Base-by-base conservation (phyloP, 1,284 basidiomycete genomes). In the Chiua sp. region DNA sequence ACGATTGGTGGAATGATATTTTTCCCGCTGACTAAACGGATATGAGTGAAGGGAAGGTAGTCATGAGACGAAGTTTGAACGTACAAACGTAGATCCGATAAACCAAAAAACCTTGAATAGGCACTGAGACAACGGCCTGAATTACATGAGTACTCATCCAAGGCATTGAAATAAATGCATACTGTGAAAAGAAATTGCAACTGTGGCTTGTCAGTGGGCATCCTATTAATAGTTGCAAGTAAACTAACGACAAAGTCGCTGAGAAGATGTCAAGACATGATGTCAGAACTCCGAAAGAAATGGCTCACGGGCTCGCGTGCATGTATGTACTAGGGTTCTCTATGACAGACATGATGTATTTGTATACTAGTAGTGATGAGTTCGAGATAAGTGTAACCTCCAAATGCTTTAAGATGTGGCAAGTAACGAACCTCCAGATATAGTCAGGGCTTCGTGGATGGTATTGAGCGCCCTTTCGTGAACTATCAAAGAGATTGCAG, bases 401-500 rank as follows among this genome's bases (percentile, higher is more conserved):
- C 50, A n/a, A 18, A n/a, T n/a, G n/a, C n/a, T n/a, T n/a, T 10
- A 32, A 4, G n/a, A 7, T 11, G 15, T 35, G 32, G 30, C 42
- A 8, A 53, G 42, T 61, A 23, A 56, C 65, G 28, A 32, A 61
- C 63, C 16, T 15, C 62, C 63, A 28, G 48, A 6, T 20, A 67
- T 6, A n/a, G 7, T 23, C 30, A 64, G 37, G 3, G 51, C 57
- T 28, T 64, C 61, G 39, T 52, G 37, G 23, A 52, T 42, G n/a
- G 37, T 42, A 26, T 39, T 39, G 7, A 52, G 37, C 37, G 26
- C 23, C 51, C 35, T 52, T 4, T 64, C 10, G 8, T 5, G 13
- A 44, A 46, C 1, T 13, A 4, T 65, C 3, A 26, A 13, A 11
- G 5, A 7, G 2, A 6, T n/a, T 15, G 7, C 7, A 5, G 39